Evolutionary conservation across 1,139 yeast genomes (phyloP).

Genomic region (Saccharomycopsis phalli): DNA sequence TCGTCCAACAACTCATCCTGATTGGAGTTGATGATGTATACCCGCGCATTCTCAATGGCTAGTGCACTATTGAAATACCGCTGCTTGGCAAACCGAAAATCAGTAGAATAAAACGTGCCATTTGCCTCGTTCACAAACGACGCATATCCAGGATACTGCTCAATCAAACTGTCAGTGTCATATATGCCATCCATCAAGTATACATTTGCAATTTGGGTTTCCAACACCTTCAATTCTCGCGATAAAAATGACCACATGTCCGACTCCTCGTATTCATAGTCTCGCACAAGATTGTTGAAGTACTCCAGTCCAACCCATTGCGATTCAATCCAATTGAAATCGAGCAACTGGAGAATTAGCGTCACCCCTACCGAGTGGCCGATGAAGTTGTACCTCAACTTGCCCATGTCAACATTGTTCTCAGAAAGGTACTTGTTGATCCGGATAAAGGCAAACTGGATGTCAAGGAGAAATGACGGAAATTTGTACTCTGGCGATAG

Average conservation of each 20-base stretch:
- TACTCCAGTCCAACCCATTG: too few species aligned
- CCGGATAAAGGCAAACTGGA: constrained; percentile 29
- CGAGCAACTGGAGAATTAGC: constrained; percentile 36
- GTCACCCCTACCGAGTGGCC: constrained; percentile 62
- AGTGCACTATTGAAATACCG: neutral
- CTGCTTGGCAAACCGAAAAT: neutral
- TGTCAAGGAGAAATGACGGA: constrained; percentile 41
- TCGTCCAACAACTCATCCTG: constrained; percentile 26
- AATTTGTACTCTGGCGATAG: constrained; percentile 40
- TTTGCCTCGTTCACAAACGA: constrained; percentile 32
- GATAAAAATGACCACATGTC: neutral
- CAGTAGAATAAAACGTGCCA: constrained; percentile 16
- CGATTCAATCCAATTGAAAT: neutral
- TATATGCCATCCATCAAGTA: constrained; percentile 36
- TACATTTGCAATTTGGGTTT: neutral
- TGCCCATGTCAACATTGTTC: constrained; percentile 18
- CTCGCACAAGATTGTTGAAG: neutral
- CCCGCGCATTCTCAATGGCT: neutral
- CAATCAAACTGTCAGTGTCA: constrained; percentile 27
- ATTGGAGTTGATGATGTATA: constrained; percentile 26
- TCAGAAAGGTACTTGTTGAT: constrained; percentile 12
- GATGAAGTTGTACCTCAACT: constrained; percentile 27
- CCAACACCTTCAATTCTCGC: neutral
- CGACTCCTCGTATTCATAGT: neutral
- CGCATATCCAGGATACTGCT: constrained; percentile 31